phyloP scores from a whole-genome alignment of 495 filamentous ascomycete species.

The Amorphotheca resinae region DNA sequence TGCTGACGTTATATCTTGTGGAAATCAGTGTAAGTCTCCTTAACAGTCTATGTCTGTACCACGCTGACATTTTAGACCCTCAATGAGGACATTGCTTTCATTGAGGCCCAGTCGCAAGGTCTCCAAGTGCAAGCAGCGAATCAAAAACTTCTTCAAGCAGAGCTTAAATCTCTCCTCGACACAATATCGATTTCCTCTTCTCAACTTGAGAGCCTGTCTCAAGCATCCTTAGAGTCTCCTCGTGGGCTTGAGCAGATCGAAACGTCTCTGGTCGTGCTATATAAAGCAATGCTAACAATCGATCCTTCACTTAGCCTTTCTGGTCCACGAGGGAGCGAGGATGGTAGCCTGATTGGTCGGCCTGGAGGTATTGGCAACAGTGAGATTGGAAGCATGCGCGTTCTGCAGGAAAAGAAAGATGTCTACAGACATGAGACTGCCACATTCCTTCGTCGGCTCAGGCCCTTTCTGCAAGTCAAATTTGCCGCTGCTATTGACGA shows the following conservation, averaged over 20 bases:
- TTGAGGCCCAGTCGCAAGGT: conserved; percentile 93
- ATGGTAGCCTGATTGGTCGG: conserved; percentile 32
- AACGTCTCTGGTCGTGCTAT: conserved; percentile 61
- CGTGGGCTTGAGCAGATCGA: conserved; percentile 67
- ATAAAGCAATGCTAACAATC: conserved; percentile 90
- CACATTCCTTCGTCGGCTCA: conserved; percentile 62
- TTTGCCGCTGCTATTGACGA: conserved; percentile 64
- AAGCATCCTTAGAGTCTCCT: conserved; percentile 58
- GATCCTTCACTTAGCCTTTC: conserved; percentile 46
- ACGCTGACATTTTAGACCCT: conserved; percentile 57
- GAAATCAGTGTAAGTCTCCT: conserved; percentile 67
- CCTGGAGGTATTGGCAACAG: conserved; percentile 49
- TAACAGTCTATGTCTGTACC: neutral
- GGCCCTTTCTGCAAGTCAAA: conserved; percentile 65
- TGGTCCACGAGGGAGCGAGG: conserved; percentile 12
- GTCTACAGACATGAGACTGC: conserved; percentile 61
- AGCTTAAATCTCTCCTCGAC: conserved; percentile 68
- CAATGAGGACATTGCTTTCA: conserved; percentile 89
- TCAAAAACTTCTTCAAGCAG: conserved; percentile 83
- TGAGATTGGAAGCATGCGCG: conserved; percentile 82
- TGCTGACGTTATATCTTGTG: conserved; percentile 86
- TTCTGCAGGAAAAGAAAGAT: conserved; percentile 85
- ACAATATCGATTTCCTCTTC: conserved; percentile 73
- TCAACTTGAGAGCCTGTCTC: conserved; percentile 59
- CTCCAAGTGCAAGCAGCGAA: conserved; percentile 94